Evolutionary conservation across 768 basidiomycete species (phyloP), one percentile per base, ranked within the genome.

Genomic region (Tephrocybe sp.): DNA sequence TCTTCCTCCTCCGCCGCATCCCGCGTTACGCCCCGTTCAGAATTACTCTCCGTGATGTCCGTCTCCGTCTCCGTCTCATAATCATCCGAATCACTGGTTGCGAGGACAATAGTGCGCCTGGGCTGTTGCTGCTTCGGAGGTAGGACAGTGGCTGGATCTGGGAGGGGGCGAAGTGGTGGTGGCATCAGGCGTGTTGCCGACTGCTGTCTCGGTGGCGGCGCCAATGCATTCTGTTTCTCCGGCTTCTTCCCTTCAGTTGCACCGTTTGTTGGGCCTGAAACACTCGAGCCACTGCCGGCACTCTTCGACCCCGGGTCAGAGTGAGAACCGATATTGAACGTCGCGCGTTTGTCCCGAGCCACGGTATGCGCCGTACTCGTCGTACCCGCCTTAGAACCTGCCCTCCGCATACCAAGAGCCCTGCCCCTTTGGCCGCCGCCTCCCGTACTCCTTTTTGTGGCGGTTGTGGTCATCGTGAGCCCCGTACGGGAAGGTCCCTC

Each of bases 251-350:
- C 37, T 6, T 31, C 11, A 47, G 36, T 44, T 12, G 25, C 47
- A 27, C 39, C 56, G 21, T 21, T 39, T 40, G 32, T 30, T 12
- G 47, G 37, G 18, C 54, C 61, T 15, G 65, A 65, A 2, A 63
- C 55, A 31, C 63, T 63, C 22, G 70, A 70, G 18, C 68, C 65
- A 36, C 66, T 69, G 16, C 69, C 66, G n/a, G 69, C 65, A 44
- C 67, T 70, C 64, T 68, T 69, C 43, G 62, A 64, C n/a, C 64
- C 67, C 15, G 56, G 18, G 3, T 82, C 82, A 31, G 82, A 82
- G 50, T 74, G 70, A 15, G 83, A 84, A 2, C 82, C 83, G 47
- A 86, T 76, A 55, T 82, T 80, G 52, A 86, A 83, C 58, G 69
- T 69, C 11, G 70, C 60, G 16, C 64, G 57, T 36, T 52, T 59